Conservation (phyloP, 345 rosid genomes). For the Eucalyptus viminalis region DNA sequence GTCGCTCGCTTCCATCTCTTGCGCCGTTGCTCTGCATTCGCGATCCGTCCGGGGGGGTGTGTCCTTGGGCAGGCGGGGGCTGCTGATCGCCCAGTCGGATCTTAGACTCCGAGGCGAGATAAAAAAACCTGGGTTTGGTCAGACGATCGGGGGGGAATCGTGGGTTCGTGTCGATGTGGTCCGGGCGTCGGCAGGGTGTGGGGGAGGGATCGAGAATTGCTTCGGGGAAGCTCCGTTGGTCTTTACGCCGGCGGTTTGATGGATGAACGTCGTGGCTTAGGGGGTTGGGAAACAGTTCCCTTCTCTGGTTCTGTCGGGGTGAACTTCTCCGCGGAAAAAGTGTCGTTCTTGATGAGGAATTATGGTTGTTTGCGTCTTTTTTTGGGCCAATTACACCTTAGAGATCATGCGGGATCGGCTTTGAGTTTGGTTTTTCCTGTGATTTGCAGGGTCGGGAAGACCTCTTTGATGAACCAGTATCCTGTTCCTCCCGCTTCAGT, state of each 20-base stretch:
- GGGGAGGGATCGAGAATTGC: background rate
- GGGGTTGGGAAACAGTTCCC: background rate
- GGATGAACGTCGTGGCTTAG: background rate
- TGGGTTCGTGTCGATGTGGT: background rate
- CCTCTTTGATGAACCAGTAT: slow-evolving; percentile 98
- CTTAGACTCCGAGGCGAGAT: background rate
- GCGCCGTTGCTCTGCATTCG: background rate
- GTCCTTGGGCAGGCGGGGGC: background rate
- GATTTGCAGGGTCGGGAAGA: slow-evolving; percentile 84
- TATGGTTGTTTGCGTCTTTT: background rate
- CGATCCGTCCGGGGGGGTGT: background rate
- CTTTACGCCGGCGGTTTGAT: background rate
- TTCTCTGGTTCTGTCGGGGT: background rate
- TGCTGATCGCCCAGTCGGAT: background rate
- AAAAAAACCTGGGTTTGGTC: background rate
- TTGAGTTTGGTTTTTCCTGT: background rate
- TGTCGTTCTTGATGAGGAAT: background rate
- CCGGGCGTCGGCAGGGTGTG: background rate
- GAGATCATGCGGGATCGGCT: background rate
- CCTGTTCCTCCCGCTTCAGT: slow-evolving; percentile 5
- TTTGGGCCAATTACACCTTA: background rate
- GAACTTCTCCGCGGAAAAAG: background rate
- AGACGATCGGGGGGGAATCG: background rate
- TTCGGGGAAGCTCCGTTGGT: background rate
- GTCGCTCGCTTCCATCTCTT: background rate